Conservation (phyloP, 208 protist genomes). For the Leishmania arabica region DNA sequence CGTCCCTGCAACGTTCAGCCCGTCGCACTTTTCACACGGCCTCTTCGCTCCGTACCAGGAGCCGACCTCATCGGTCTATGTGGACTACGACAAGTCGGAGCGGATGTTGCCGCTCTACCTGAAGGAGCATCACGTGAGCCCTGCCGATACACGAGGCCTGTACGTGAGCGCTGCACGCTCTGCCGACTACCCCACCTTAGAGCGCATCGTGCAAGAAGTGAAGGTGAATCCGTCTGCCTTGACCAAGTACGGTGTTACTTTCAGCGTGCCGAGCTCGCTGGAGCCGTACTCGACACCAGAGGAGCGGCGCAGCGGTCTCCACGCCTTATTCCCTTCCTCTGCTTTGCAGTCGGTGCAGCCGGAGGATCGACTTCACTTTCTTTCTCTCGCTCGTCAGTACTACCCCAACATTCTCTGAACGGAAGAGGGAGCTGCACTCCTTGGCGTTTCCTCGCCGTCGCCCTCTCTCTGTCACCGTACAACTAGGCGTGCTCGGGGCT, state of each 20-base stretch:
- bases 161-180: slow-evolving; percentile 50
- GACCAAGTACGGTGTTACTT: slow-evolving; percentile 68
- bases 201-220: slow-evolving; percentile 48
- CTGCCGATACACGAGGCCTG: slow-evolving; percentile 15
- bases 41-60: slow-evolving; percentile 75
- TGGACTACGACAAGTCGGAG: slow-evolving; percentile 73
- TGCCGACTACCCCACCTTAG: slow-evolving; percentile 47
- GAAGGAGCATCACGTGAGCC: slow-evolving; percentile 29
- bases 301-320: slow-evolving; percentile 37
- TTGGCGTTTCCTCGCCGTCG: background rate
- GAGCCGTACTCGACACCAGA: slow-evolving; percentile 38
- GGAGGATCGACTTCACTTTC: slow-evolving; percentile 26
- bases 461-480: background rate
- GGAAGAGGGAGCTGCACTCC: background rate
- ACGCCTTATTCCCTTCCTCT: slow-evolving; percentile 42
- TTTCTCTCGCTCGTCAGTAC: slow-evolving; percentile 38
- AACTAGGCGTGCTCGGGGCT: background rate
- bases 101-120: slow-evolving; percentile 65
- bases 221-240: slow-evolving; percentile 40
- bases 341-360: slow-evolving; percentile 16
- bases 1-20: slow-evolving; percentile 69
- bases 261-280: slow-evolving; percentile 55
- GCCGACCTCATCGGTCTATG: slow-evolving; percentile 55
- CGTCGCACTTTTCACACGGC: slow-evolving; percentile 74
- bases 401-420: slow-evolving; percentile 27